Evolutionary conservation across 139 green algal species (phyloP), one percentile per base, ranked within the genome.

Genomic region (Volvox reticuliferus): DNA sequence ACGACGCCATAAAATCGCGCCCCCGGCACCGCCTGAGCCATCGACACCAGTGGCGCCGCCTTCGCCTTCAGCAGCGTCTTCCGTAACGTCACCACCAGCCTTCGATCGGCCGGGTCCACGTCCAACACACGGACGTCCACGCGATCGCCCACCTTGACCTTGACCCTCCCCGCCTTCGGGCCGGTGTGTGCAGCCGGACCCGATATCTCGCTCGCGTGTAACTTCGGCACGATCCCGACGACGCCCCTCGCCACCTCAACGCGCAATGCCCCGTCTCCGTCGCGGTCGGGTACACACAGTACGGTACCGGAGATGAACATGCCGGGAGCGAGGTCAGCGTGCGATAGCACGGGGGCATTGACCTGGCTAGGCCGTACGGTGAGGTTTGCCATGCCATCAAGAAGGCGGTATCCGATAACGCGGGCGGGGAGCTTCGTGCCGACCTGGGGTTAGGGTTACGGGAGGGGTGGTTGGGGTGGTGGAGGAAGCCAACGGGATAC

Each of bases 41-140:
- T 35, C 71, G 85, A 75, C 12, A 88, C 86, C 22, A 99, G 89
- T 69, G 93, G 79, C 0, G 93, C 92, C 84, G 99, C 94, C 94
- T 98, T 97, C 79, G 91, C 93, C 73, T 89, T 93, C 50, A 99
- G 82, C 79, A 99, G 93, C 30, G 89, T 92, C 79, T 96, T 96
- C 91, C 99, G 99, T 32, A 99, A 93, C 14, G 97, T 98, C 28
- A 99, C 76, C 13, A 92, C 95, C 84, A 98, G 68, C 36, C 90
- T 86, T 28, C 91, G 82, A 12, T 32, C 35, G 50, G 55, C 89
- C 0, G 94, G 18, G 84, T 98, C 94, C 5, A 96, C 92, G 9
- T 93, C 85, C n/a, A 98, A 82, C 75, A 99, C 93, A 0, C 91
- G 89, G 9, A 89, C 91, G 55, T 82, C 73, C 87, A 98, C 94